Base-by-base conservation (phyloP, 2,329 filamentous ascomycete species). In the Fusarium mexicanum region DNA sequence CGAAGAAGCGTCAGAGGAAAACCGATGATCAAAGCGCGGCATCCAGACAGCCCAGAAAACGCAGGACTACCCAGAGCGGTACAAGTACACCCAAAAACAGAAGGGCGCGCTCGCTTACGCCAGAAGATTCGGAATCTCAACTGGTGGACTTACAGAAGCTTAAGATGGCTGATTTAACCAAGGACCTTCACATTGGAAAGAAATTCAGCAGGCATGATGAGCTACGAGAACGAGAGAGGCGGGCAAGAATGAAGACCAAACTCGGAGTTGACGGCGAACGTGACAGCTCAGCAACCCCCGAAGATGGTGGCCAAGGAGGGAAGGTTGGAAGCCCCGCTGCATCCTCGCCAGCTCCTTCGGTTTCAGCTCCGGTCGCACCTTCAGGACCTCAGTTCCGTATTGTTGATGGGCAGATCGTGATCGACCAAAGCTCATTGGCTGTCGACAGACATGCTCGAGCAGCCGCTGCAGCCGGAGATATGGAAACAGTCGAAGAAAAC, bases 141-240 rank as follows among this genome's bases (percentile, higher is more conserved):
- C 81, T 88, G 71, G 91, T 96, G 62, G 92, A 95, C 78, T 85
- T 90, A 29, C 87, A 88, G 31, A 88, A 87, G 8, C 87, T 93
- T 33, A 93, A 90, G 61, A 94, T 96, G 91, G 88, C 87, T 48
- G 92, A 94, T 65, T 83, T 96, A 7, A 93, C 90, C 57, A 89
- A 88, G 70, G 92, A 94, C 77, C 84, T 93, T 60, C 87, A 88
- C 29, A 91, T 92, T 64, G 94, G 94, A 65, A 93, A 93, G 80
- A 91, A 92, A 68, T 95, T 94, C 64, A 91, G 91, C 77, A 88
- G 91, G 7, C 93, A 94, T 75, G 90, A 91, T 76, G 91, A 93
- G 77, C 91, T 96, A 76, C 89, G 91, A 47, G 87, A 91, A 73
- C 90, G 93, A 48, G 88, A 94, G 83, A 84, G 88, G 58, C 84